Conservation (phyloP, 2,329 filamentous ascomycete genomes). For the Fusarium sp. region DNA sequence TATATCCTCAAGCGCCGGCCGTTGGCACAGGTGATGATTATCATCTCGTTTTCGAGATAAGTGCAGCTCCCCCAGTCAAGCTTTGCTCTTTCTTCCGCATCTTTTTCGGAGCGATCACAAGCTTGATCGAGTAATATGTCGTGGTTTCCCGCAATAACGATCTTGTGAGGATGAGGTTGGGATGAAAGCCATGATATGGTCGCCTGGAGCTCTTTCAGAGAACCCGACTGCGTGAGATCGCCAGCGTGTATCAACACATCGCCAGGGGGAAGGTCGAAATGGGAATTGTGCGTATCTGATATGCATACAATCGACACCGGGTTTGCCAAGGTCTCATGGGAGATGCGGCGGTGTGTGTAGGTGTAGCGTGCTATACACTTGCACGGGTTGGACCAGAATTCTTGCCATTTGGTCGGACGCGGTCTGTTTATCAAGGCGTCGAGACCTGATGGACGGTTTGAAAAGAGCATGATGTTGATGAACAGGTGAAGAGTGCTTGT, state of each 20-base stretch:
- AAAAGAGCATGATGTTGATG: constrained; percentile 8
- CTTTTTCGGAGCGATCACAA: not conserved
- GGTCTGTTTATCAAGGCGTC: constrained; percentile 14
- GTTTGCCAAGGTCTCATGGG: not conserved
- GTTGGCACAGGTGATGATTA: constrained; percentile 37
- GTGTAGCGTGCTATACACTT: constrained; percentile 13
- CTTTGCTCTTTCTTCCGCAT: not conserved
- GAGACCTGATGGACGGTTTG: not conserved
- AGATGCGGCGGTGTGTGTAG: constrained; percentile 5
- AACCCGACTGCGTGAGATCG: constrained; percentile 61
- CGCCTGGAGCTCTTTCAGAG: constrained; percentile 54
- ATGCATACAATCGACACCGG: constrained; percentile 53
- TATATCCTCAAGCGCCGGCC: constrained; percentile 47
- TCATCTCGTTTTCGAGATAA: constrained; percentile 41
- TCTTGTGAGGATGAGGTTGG: constrained; percentile 57
- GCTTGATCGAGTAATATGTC: constrained; percentile 51
- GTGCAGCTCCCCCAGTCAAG: constrained; percentile 43
- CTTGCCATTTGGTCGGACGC: constrained; percentile 14
- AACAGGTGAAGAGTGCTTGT: not conserved
- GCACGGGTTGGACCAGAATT: constrained; percentile 11
- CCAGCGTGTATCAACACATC: constrained; percentile 63
- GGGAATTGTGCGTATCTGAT: constrained; percentile 59
- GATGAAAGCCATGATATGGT: constrained; percentile 56
- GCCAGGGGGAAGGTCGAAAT: constrained; percentile 53
- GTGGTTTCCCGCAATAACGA: constrained; percentile 62